Evolutionary conservation across 805 yeast genomes (phyloP).

Genomic region (Vanderwaltozyma yarrowii): DNA sequence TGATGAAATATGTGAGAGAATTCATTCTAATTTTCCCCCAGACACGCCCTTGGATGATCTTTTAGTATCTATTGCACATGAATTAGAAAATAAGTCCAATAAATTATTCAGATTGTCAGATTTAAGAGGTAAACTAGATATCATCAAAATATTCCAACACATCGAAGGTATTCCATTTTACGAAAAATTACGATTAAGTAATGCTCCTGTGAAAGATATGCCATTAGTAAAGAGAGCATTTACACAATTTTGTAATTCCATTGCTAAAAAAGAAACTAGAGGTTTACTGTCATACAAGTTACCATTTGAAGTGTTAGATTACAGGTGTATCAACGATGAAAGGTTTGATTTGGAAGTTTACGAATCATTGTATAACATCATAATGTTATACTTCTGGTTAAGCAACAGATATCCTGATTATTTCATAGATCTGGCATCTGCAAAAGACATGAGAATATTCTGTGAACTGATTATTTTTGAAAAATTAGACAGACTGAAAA

Average conservation of each 20-base stretch:
- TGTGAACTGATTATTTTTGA: conserved; percentile 46
- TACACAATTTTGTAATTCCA: conserved; percentile 39
- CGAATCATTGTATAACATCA: conserved; percentile 59
- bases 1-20: conserved; percentile 53
- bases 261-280: conserved; percentile 44
- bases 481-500: conserved; percentile 26
- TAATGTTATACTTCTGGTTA: conserved; percentile 73
- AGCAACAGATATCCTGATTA: conserved; percentile 76
- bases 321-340: conserved; percentile 18
- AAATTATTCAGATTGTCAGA: conserved; percentile 21
- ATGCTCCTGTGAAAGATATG: conserved; percentile 49
- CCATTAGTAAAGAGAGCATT: conserved; percentile 35
- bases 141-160: conserved; percentile 37
- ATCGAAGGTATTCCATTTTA: conserved; percentile 37
- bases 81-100: conserved; percentile 12
- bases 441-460: conserved; percentile 54
- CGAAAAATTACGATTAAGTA: conserved; percentile 48
- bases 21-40: conserved; percentile 50
- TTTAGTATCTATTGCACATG: conserved; percentile 36
- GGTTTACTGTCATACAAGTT: conserved; percentile 44
- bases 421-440: conserved; percentile 68
- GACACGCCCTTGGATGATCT: conserved; percentile 38
- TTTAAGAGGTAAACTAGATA: conserved; percentile 27
- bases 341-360: conserved; percentile 21
- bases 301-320: conserved; percentile 23